phyloP scores from a whole-genome alignment of 2,329 filamentous ascomycete genomes.

The Triangularia verruculosa region DNA sequence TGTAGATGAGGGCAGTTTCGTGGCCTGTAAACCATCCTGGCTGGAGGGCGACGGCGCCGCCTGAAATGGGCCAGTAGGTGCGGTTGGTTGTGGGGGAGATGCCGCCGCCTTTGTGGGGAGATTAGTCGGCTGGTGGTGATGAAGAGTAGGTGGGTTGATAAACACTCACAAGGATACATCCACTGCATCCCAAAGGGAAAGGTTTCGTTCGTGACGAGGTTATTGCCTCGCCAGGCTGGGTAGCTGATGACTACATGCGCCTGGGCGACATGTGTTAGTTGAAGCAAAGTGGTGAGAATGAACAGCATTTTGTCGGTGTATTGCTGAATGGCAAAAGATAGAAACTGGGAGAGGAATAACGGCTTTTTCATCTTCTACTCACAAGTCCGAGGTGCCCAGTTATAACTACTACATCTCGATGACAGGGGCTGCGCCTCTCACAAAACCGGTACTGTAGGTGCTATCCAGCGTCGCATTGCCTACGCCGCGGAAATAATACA shows the following conservation, averaged over 20 bases:
- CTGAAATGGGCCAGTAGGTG: constrained; percentile 14
- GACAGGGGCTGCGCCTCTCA: neutral
- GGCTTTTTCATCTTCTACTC: neutral
- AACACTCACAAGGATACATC: constrained; percentile 8
- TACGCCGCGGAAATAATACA: neutral
- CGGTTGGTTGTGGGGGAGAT: constrained; percentile 14
- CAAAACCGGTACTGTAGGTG: neutral
- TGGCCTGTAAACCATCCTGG: constrained; percentile 19
- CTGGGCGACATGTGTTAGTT: neutral
- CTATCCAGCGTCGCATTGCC: neutral
- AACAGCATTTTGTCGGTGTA: neutral
- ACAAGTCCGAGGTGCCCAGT: neutral
- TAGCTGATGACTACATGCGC: constrained; percentile 10
- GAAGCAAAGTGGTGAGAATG: neutral
- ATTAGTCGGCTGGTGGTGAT: neutral
- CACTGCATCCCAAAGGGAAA: constrained; percentile 13
- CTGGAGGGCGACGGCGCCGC: constrained; percentile 15
- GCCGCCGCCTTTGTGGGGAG: constrained; percentile 10
- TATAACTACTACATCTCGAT: neutral
- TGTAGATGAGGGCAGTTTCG: constrained; percentile 13
- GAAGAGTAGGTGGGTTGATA: neutral
- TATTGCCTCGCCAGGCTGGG: constrained; percentile 12
- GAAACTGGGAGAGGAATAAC: neutral
- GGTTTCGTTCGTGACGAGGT: constrained; percentile 2
- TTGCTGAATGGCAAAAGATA: neutral